Percentiles rank a stretch among this genome's conserved stretches.
Evolutionary conservation across 371 early-diverging fungal species (phyloP).

Genomic region (Rhizopus stolonifer): DNA sequence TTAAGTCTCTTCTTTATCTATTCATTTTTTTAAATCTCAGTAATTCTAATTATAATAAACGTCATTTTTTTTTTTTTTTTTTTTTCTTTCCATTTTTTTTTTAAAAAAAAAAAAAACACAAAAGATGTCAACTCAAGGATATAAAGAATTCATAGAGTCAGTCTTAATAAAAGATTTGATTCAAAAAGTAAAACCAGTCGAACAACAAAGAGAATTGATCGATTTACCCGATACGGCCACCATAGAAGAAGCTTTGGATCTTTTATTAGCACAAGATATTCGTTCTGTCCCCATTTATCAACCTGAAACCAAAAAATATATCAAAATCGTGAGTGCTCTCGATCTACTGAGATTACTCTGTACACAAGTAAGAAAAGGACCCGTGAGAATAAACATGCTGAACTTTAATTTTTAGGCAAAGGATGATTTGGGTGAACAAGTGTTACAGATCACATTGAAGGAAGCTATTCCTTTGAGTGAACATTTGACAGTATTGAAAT

Average conservation of each 20-base stretch:
- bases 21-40: constrained; percentile 1
- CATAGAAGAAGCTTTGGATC: constrained; percentile 60
- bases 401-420: neutral
- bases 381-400: neutral
- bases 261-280: constrained; percentile 54
- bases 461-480: constrained; percentile 45
- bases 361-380: constrained; percentile 29
- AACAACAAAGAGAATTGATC: constrained; percentile 35
- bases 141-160: constrained; percentile 35
- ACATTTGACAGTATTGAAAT: constrained; percentile 38
- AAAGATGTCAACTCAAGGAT: no score
- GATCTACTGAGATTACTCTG: constrained; percentile 53
- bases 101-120: no score
- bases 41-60: no score
- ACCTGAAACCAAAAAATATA: constrained; percentile 39
- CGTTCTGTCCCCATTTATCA: constrained; percentile 62
- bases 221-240: constrained; percentile 57
- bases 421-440: neutral
- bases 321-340: constrained; percentile 58
- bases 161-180: constrained; percentile 52
- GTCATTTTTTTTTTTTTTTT: no score
- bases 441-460: constrained; percentile 30
- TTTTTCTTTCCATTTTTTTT: no score
- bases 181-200: constrained; percentile 34
- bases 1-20: constrained; percentile 13